A percentile compares a stretch with the other conserved stretches of the same genome.
phyloP scores from a whole-genome alignment of 1,284 basidiomycete species.

The Exobasidium rhododendri region DNA sequence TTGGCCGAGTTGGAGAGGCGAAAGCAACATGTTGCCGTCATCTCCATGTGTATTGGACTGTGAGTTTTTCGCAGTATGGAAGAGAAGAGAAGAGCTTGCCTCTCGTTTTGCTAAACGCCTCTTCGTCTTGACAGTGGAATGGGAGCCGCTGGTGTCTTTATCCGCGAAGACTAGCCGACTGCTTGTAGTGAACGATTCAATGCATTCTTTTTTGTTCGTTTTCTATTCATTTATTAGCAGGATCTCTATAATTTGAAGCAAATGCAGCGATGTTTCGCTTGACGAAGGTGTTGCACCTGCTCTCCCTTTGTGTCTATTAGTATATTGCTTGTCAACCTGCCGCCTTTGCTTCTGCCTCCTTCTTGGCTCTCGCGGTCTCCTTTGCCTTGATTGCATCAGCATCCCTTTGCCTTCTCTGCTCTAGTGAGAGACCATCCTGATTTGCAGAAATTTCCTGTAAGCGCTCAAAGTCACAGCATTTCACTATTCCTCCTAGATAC shows the following conservation, averaged over 20 bases:
- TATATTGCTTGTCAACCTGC: too few relatives aligned
- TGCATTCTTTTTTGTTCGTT: too few relatives aligned
- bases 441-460: neutral
- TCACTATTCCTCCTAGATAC: slow-evolving; percentile 13
- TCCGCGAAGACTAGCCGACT: slow-evolving; percentile 59
- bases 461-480: neutral
- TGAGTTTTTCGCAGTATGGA: slow-evolving; percentile 2
- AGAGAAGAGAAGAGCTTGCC: neutral
- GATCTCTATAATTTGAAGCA: too few relatives aligned
- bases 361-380: neutral
- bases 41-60: slow-evolving; percentile 72
- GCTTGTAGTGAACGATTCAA: too few relatives aligned
- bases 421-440: slow-evolving; percentile 4
- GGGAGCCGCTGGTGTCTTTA: slow-evolving; percentile 75
- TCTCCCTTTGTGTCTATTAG: too few relatives aligned
- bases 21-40: slow-evolving; percentile 75
- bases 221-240: too few relatives aligned
- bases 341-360: neutral
- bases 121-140: slow-evolving; percentile 60
- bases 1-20: slow-evolving; percentile 75
- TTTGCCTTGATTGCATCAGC: slow-evolving; percentile 9
- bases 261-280: too few relatives aligned
- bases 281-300: too few relatives aligned
- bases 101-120: neutral
- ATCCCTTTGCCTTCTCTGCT: slow-evolving; percentile 4